Percentiles rank a stretch among this genome's conserved stretches.
Conservation (phyloP, 352 stramenopile species). For the Globisporangium echinulatum region DNA sequence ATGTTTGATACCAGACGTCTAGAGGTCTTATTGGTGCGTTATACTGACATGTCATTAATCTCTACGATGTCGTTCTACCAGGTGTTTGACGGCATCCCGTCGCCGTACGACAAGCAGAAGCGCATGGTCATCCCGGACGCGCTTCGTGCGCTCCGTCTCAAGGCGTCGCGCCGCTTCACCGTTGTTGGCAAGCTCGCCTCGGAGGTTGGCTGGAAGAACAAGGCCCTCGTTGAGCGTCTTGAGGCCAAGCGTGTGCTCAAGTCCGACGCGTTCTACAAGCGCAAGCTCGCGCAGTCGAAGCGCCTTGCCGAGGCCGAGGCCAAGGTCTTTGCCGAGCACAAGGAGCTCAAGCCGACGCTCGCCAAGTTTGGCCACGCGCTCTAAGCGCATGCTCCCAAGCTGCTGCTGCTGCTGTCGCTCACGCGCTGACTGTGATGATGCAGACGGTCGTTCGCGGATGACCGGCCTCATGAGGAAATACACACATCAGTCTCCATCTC, state of each 20-base stretch:
- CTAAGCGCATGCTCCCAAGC: constrained; percentile 23
- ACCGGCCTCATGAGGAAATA: constrained; percentile 2
- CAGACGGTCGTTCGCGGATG: background rate
- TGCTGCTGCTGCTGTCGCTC: constrained; percentile 3
- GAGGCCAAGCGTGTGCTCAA: constrained; percentile 93
- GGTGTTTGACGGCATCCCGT: constrained; percentile 98
- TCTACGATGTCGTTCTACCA: constrained; percentile 14
- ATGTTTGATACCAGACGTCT: background rate
- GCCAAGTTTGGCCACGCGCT: constrained; percentile 74
- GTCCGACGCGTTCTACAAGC: constrained; percentile 96
- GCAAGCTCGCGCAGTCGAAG: constrained; percentile 93
- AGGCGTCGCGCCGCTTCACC: constrained; percentile 92
- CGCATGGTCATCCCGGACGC: constrained; percentile 97
- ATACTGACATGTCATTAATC: background rate
- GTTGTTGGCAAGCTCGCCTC: constrained; percentile 93
- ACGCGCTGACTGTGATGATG: constrained; percentile 11
- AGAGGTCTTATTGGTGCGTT: too few species aligned
- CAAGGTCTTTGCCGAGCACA: constrained; percentile 87
- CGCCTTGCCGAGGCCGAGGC: constrained; percentile 76
- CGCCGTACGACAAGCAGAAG: constrained; percentile 99
- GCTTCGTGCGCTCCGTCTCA: constrained; percentile 92
- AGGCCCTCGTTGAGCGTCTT: constrained; percentile 91
- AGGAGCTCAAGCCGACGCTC: constrained; percentile 82
- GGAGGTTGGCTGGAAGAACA: constrained; percentile 97
- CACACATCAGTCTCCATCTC: constrained; percentile 3